These are phyloP conservation scores for Malus hybrid DNA, from an alignment of 331 rosid genomes.

Conservation along the genomic window DNA sequence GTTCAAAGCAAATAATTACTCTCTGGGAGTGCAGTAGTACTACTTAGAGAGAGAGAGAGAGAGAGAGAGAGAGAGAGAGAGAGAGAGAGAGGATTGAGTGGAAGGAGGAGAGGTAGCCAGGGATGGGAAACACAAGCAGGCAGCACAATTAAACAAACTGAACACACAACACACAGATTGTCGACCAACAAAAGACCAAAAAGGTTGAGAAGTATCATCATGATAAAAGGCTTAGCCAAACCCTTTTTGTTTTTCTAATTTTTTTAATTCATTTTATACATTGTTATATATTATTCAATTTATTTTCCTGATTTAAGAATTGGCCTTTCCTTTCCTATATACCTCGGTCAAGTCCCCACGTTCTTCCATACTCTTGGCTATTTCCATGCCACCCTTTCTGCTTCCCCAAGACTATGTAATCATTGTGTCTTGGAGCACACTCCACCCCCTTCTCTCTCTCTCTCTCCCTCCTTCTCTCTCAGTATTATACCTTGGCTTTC, in stretches of 20 bases:
- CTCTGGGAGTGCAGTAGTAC: conserved; percentile 12
- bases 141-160: conserved; percentile 21
- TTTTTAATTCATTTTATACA: neutral
- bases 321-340: conserved; percentile 11
- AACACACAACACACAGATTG: conserved; percentile 64
- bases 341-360: conserved; percentile 83
- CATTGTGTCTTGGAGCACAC: conserved; percentile 98
- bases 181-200: conserved; percentile 78
- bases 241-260: neutral
- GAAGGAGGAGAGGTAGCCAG: neutral
- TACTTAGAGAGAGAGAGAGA: neutral
- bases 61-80: conserved; percentile 9
- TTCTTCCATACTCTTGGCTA: conserved; percentile 68
- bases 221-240: conserved; percentile 49
- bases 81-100: neutral
- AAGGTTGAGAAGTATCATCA: conserved; percentile 61
- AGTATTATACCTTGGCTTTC: conserved; percentile 30
- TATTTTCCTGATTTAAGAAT: neutral
- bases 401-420: conserved; percentile 90
- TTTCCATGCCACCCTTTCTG: conserved; percentile 86
- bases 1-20: conserved; percentile 42
- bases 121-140: conserved; percentile 40
- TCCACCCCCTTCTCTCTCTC: conserved; percentile 25
- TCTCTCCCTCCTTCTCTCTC: conserved; percentile 5
- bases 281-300: neutral